A percentile compares a stretch with the other conserved stretches of the same genome.
Conservation (phyloP, 2,329 filamentous ascomycete species). For the Curvularia sp. region DNA sequence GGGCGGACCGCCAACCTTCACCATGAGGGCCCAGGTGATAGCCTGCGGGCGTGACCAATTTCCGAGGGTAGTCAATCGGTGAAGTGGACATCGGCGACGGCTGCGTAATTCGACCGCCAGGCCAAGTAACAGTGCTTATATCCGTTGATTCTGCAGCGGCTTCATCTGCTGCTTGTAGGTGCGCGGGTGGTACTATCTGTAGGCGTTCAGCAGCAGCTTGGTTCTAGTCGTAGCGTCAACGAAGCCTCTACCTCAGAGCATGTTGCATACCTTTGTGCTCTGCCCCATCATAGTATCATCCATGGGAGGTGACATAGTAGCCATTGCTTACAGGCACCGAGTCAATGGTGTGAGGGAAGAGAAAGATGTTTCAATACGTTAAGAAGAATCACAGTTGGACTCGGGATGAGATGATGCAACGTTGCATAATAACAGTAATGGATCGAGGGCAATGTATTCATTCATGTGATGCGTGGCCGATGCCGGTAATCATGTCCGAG, state of each 20-base stretch:
- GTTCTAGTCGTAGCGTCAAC: background rate
- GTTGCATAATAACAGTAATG: background rate
- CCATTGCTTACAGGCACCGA: background rate
- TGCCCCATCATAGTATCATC: background rate
- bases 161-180: background rate
- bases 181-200: background rate
- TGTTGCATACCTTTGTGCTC: background rate
- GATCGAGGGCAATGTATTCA: background rate
- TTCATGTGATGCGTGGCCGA: background rate
- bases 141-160: background rate
- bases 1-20: background rate
- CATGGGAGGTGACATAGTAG: background rate
- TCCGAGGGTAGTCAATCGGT: background rate
- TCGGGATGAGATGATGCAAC: background rate
- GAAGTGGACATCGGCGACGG: background rate
- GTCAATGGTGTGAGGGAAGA: background rate
- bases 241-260: background rate
- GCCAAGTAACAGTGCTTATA: background rate
- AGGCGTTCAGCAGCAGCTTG: background rate
- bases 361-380: background rate
- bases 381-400: background rate
- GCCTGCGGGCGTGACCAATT: slow-evolving; percentile 4
- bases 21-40: background rate
- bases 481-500: background rate
- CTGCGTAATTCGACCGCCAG: background rate